Conservation (phyloP, 2,329 filamentous ascomycete genomes). For the Ascochyta clinopodiicola region DNA sequence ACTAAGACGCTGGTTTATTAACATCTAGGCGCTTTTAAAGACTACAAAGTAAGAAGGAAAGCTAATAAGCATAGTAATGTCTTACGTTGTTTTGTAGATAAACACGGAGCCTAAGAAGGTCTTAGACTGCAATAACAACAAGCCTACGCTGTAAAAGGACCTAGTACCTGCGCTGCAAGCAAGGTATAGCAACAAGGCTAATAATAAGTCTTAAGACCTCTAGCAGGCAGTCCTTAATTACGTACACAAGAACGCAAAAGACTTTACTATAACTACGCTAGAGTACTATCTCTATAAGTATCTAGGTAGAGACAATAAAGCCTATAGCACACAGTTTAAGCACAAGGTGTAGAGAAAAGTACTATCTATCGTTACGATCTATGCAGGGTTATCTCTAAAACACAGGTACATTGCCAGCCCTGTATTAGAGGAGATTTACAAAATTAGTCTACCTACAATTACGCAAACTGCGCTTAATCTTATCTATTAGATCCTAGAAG, state of each 20-base stretch:
- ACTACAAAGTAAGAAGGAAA: too few species aligned
- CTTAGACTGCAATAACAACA: neutral
- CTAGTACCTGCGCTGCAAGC: neutral
- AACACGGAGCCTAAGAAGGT: too few species aligned
- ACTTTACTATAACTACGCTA: slow-evolving; percentile 2
- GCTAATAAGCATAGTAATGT: too few species aligned
- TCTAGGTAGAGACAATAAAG: slow-evolving; percentile 1
- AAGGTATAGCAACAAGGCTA: neutral
- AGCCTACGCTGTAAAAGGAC: neutral
- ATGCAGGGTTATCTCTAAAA: neutral
- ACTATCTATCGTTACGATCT: slow-evolving; percentile 7
- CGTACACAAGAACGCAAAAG: neutral
- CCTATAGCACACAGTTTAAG: slow-evolving; percentile 9
- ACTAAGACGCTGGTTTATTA: too few species aligned
- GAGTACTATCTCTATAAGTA: slow-evolving; percentile 10
- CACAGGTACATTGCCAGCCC: slow-evolving; percentile 4
- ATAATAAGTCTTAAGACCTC: too few species aligned
- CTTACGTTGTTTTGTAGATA: too few species aligned
- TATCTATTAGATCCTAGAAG: neutral
- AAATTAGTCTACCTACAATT: neutral
- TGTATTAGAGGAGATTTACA: slow-evolving; percentile 1
- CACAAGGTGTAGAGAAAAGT: slow-evolving; percentile 6
- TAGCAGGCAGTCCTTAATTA: too few species aligned
- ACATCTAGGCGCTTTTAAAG: too few species aligned
- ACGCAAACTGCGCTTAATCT: neutral